Evolutionary conservation across 2,329 filamentous ascomycete species (phyloP).

Genomic region (Penicillium paneum): DNA sequence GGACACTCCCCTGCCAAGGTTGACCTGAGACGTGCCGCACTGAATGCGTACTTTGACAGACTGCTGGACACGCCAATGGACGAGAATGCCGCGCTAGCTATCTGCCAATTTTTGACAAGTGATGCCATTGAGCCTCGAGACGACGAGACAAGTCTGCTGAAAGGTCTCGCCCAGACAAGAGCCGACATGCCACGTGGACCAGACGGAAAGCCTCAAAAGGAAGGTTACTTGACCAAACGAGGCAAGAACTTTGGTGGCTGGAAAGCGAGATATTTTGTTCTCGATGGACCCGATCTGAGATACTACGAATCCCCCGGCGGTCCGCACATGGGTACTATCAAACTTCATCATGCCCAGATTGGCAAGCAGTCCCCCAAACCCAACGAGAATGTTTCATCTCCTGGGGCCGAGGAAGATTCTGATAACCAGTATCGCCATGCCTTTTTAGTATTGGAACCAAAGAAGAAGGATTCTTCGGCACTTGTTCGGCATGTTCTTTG

Average conservation of each 20-base stretch:
- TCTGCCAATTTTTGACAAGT: slow-evolving; percentile 80
- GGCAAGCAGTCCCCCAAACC: slow-evolving; percentile 77
- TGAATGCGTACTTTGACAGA: slow-evolving; percentile 82
- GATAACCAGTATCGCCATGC: slow-evolving; percentile 97
- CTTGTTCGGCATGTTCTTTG: slow-evolving; percentile 91
- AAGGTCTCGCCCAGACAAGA: slow-evolving; percentile 33
- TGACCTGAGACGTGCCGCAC: slow-evolving; percentile 74
- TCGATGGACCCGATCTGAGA: slow-evolving; percentile 69
- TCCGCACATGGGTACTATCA: slow-evolving; percentile 88
- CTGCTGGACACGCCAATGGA: slow-evolving; percentile 80
- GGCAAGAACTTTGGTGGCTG: slow-evolving; percentile 99
- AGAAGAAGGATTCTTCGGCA: slow-evolving; percentile 87
- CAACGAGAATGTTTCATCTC: slow-evolving; percentile 58
- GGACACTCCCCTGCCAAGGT: slow-evolving; percentile 93
- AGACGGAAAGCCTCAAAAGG: slow-evolving; percentile 68
- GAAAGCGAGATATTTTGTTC: slow-evolving; percentile 77
- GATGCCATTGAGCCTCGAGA: slow-evolving; percentile 57
- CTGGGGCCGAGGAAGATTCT: slow-evolving; percentile 64
- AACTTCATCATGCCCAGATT: slow-evolving; percentile 84
- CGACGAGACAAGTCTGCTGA: slow-evolving; percentile 52
- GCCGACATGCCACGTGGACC: slow-evolving; percentile 47
- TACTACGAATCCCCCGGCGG: slow-evolving; percentile 93
- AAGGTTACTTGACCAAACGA: slow-evolving; percentile 90
- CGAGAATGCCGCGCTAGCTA: slow-evolving; percentile 68
- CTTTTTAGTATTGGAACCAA: slow-evolving; percentile 90